Base-by-base conservation (phyloP, 208 protist species). In the Leishmania braziliensis region DNA sequence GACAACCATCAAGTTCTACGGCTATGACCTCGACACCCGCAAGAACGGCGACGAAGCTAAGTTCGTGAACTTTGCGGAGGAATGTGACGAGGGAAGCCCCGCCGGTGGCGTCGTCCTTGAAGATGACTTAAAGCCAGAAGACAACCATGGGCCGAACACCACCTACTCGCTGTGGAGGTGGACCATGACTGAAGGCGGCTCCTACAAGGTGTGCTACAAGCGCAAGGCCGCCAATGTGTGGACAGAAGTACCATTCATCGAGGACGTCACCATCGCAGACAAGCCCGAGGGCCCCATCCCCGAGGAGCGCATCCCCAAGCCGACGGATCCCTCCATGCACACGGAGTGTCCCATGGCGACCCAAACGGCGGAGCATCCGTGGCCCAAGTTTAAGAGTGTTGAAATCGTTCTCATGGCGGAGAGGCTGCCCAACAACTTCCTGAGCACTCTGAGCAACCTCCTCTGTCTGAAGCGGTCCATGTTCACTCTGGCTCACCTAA, bases 181-280 rank as follows among this genome's bases (percentile, higher is more conserved):
- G 79, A 84, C 70, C 16, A 80, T 94, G 48, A 71, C 75, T n/a
- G 62, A 89, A 39, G 78, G 60, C 18, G 94, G 92, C 29, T 74
- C 85, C 63, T 97, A 84, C 82, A 93, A 93, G 79, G 84, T 95
- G n/a, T 97, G 92, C 84, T 95, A 95, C 86, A 79, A 82, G 72
- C 90, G 89, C 66, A 86, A 85, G 43, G 68, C 68, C 0, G 60
- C 53, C 3, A 77, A 65, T 16, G 18, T 9, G 10, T 97, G 92
- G 94, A 91, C 88, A 5, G 90, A 95, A 82, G 91, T 95, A 77
- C 93, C 92, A 2, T 91, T 80, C 79, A 93, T 93, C 53, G 77
- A 82, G 5, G 84, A 91, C n/a, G 78, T 88, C 63, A 79, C 68
- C 43, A 70, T 69, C 14, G 73, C 66, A 0, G 68, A 75, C 1